Evolutionary conservation across 331 rosid genomes (phyloP), one percentile per base, ranked within the genome.

Genomic region (Quercus lobata): DNA sequence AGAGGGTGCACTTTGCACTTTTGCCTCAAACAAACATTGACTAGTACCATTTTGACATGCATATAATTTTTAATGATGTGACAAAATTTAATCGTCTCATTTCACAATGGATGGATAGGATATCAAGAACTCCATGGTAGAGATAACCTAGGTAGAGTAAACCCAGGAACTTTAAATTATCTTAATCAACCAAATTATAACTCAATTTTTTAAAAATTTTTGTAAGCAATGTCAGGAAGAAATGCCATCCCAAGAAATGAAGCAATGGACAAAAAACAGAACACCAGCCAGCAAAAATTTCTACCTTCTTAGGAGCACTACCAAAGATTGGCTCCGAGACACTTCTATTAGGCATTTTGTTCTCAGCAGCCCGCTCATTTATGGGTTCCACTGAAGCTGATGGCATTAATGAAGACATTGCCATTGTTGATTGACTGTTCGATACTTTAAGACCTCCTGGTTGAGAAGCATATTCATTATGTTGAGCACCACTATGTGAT

Each of bases 351-450:
- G 79, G 87, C 21, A 55, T 73, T 65, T 74, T 82, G 63, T 63
- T 81, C 75, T 65, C 72, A 30, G 68, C 69, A 54, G 77, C 60
- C 83, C 74, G 5, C 52, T 71, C 75, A 29, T 73, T 80, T 57
- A 80, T 56, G 49, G 84, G 79, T 72, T 84, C 87, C 84, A 77
- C 49, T 4, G 87, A 84, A 41, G 62, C 82, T n/a, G 88, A 84
- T 54, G 85, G 88, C 80, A 81, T 52, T 73, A 84, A 77, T 4
- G 81, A 16, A 70, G 84, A 61, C 77, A 73, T 35, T 22, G 56
- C 79, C 80, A 68, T 57, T 68, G 87, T 78, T 27, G 78, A 77
- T 53, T 68, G 84, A 80, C 61, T 55, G 73, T 35, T 71, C 19
- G 61, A 55, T 53, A 79, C 75, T 62, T n/a, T 55, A 19, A 25